phyloP scores from a whole-genome alignment of 768 basidiomycete genomes.

The Lactarius deliciosus region DNA sequence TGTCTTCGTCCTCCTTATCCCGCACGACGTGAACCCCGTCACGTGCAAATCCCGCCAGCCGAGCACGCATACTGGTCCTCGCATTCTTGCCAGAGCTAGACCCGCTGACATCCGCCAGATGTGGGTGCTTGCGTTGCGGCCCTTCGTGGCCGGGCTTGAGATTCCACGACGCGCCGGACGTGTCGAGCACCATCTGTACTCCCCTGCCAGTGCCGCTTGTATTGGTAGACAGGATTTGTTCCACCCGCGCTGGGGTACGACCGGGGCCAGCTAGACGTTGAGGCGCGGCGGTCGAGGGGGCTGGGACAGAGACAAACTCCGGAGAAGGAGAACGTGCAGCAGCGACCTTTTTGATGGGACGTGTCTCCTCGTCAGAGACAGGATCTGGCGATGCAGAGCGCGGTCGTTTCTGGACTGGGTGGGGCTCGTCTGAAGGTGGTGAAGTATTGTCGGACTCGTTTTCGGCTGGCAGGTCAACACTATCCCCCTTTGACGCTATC shows the following conservation, averaged over 20 bases:
- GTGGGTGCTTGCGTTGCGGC: constrained; percentile 24
- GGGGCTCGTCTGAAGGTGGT: background rate
- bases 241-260: constrained; percentile 27
- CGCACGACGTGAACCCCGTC: constrained; percentile 40
- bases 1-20: constrained; percentile 29
- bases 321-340: background rate
- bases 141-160: constrained; percentile 44
- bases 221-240: constrained; percentile 22
- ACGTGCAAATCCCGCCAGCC: constrained; percentile 55
- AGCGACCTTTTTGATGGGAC: background rate
- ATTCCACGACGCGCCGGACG: constrained; percentile 53
- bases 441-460: background rate
- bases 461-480: background rate
- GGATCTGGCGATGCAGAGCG: constrained; percentile 7
- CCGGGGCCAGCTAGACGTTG: constrained; percentile 23
- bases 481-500: background rate
- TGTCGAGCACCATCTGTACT: constrained; percentile 50
- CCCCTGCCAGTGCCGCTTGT: constrained; percentile 32
- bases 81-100: constrained; percentile 28
- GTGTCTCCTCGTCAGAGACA: background rate
- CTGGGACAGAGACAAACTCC: background rate
- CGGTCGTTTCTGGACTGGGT: constrained; percentile 12
- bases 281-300: background rate
- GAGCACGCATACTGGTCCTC: constrained; percentile 44
- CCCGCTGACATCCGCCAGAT: constrained; percentile 20